Percentiles rank a stretch among this genome's conserved stretches.
These are phyloP conservation scores for Agaricus blazei DNA, from an alignment of 768 basidiomycete genomes.

Conservation along the genomic window DNA sequence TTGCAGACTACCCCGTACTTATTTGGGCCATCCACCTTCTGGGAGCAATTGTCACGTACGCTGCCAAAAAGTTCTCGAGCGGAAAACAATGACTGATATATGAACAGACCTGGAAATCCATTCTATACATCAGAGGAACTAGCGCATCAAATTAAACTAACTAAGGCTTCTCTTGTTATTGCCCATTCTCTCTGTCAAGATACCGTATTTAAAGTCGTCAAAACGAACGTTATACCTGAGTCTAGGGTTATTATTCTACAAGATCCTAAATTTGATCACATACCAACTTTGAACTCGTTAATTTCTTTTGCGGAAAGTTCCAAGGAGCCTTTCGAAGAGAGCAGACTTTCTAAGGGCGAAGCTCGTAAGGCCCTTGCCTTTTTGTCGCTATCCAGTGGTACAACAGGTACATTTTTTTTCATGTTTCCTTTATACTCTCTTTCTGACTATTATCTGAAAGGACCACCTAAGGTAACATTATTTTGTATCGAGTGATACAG, in stretches of 20 bases:
- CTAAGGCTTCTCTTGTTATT: conserved; percentile 44
- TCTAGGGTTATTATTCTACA: conserved; percentile 38
- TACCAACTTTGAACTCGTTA: conserved; percentile 39
- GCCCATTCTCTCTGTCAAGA: conserved; percentile 38
- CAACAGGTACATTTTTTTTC: conserved; percentile 43
- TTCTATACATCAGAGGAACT: conserved; percentile 54
- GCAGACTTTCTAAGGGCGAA: conserved; percentile 48
- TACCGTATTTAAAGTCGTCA: conserved; percentile 42
- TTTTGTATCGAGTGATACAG: background rate
- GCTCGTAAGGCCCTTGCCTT: conserved; percentile 59
- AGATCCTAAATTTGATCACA: conserved; percentile 13
- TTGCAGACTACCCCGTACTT: conserved; percentile 45
- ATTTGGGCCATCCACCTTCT: conserved; percentile 59
- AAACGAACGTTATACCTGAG: conserved; percentile 31
- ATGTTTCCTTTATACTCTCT: conserved; percentile 16
- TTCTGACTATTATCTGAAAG: conserved; percentile 11
- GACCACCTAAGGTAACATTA: conserved; percentile 30
- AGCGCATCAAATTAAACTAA: conserved; percentile 45
- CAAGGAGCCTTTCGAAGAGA: conserved; percentile 37
- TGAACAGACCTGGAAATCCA: conserved; percentile 57
- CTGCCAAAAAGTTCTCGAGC: background rate
- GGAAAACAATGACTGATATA: conserved; percentile 9
- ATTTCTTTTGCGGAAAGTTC: conserved; percentile 34
- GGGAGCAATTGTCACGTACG: conserved; percentile 56
- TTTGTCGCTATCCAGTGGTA: conserved; percentile 70